phyloP scores from a whole-genome alignment of 2,329 filamentous ascomycete species.

The Colletotrichum aenigma region DNA sequence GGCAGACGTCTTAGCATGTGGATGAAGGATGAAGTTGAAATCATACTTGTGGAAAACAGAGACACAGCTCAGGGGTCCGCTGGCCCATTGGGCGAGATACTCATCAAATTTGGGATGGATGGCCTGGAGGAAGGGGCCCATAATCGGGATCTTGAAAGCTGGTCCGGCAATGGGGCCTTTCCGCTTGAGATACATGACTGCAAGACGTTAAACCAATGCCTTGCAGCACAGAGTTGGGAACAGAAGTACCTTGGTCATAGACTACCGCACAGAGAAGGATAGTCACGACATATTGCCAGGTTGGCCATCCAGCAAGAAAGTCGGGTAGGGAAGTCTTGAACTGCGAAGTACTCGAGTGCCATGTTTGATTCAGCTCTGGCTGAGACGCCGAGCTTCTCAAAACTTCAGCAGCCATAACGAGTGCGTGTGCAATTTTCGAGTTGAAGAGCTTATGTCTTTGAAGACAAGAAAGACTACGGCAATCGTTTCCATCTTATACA shows the following conservation, averaged over 20 bases:
- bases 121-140: slow-evolving; percentile 79
- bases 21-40: neutral
- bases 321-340: neutral
- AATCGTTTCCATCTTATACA: neutral
- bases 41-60: slow-evolving; percentile 83
- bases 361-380: neutral
- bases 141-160: slow-evolving; percentile 67
- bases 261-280: slow-evolving; percentile 34
- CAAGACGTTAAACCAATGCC: neutral
- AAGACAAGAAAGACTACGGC: neutral
- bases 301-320: slow-evolving; percentile 21
- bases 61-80: slow-evolving; percentile 79
- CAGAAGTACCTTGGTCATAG: slow-evolving; percentile 40
- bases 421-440: rapidly evolving
- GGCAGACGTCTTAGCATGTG: neutral
- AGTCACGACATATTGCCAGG: slow-evolving; percentile 35
- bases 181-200: slow-evolving; percentile 64
- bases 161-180: slow-evolving; percentile 70
- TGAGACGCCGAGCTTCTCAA: neutral
- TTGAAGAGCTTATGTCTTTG: neutral
- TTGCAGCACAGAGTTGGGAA: too few relatives aligned
- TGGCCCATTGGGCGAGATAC: slow-evolving; percentile 79
- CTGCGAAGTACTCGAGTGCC: neutral
- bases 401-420: neutral
- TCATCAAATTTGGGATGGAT: slow-evolving; percentile 74